These are phyloP conservation scores for Malus orientalis DNA, from an alignment of 306 rosid genomes.

Conservation along the genomic window DNA sequence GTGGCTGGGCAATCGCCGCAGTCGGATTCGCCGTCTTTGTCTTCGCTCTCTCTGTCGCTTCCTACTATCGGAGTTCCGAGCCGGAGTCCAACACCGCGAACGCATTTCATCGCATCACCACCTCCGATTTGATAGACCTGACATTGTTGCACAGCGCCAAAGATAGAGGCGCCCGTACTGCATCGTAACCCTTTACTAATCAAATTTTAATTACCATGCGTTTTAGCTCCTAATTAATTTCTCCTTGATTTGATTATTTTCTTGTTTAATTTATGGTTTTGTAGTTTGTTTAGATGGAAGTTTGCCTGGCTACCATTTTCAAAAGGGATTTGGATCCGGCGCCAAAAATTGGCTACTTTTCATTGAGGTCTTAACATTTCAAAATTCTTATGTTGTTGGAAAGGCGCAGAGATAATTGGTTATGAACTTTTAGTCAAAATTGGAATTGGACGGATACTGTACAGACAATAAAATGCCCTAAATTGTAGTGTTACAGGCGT, in stretches of 20 bases:
- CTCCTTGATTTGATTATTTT: neutral
- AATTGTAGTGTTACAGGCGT: too few species aligned
- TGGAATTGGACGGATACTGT: too few species aligned
- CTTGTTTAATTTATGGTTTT: neutral
- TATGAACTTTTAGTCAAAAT: too few species aligned
- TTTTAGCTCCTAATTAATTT: neutral
- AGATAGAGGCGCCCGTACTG: conserved; percentile 57
- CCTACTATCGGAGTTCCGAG: conserved; percentile 10
- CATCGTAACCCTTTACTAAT: neutral
- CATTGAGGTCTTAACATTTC: conserved; percentile 49
- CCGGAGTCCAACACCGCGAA: neutral
- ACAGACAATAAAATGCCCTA: too few species aligned
- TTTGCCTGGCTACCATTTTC: conserved; percentile 77
- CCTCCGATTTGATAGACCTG: conserved; percentile 48
- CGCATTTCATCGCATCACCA: conserved; percentile 2
- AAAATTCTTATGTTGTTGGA: neutral
- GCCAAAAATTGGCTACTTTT: conserved; percentile 67
- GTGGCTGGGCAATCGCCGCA: conserved; percentile 39
- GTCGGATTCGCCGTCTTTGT: conserved; percentile 27
- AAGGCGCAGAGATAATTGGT: too few species aligned
- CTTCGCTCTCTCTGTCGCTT: conserved; percentile 35
- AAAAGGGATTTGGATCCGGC: conserved; percentile 82
- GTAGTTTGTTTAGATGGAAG: conserved; percentile 91
- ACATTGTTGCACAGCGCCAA: conserved; percentile 48
- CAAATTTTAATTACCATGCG: neutral